Evolutionary conservation across 1,284 basidiomycete genomes (phyloP).

Genomic region (Ganoderma meredithae): DNA sequence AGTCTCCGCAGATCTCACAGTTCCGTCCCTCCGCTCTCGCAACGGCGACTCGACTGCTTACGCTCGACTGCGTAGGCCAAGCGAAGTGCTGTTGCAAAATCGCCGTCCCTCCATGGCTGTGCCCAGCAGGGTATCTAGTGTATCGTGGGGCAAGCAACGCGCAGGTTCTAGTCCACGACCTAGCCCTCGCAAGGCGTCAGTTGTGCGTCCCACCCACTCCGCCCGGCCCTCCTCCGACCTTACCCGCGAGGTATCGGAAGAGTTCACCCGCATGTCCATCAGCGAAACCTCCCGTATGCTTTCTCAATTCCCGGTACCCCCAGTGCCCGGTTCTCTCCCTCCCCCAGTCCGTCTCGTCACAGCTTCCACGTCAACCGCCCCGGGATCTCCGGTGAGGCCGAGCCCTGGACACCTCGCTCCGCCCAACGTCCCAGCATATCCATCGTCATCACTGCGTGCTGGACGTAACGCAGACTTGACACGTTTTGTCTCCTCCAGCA

Average conservation of each 20-base stretch:
- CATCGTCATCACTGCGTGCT: conserved; percentile 57
- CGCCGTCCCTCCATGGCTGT: conserved; percentile 18
- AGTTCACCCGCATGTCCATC: conserved; percentile 36
- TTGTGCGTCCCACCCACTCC: not conserved
- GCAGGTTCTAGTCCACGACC: conserved; percentile 41
- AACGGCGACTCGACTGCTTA: conserved; percentile 19
- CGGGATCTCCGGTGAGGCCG: conserved; percentile 27
- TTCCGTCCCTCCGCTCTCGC: conserved; percentile 28
- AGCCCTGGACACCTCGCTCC: conserved; percentile 36
- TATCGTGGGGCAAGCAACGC: conserved; percentile 30
- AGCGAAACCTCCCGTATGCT: conserved; percentile 38
- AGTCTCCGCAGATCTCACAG: conserved; percentile 28
- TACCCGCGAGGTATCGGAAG: conserved; percentile 38
- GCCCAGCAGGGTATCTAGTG: conserved; percentile 17
- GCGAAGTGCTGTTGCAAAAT: conserved; percentile 15
- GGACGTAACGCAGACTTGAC: conserved; percentile 77
- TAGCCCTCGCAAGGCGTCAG: conserved; percentile 39
- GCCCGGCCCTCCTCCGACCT: conserved; percentile 41
- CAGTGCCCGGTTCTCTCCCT: conserved; percentile 19
- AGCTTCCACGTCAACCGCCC: conserved; percentile 36
- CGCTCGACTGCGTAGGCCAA: conserved; percentile 14
- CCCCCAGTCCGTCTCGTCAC: conserved; percentile 38
- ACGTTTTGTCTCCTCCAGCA: conserved; percentile 86
- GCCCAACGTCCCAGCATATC: conserved; percentile 48
- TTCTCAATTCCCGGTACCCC: conserved; percentile 42